These are phyloP conservation scores for Solanum tarijense DNA, from an alignment of 257 asterid species.

Conservation along the genomic window DNA sequence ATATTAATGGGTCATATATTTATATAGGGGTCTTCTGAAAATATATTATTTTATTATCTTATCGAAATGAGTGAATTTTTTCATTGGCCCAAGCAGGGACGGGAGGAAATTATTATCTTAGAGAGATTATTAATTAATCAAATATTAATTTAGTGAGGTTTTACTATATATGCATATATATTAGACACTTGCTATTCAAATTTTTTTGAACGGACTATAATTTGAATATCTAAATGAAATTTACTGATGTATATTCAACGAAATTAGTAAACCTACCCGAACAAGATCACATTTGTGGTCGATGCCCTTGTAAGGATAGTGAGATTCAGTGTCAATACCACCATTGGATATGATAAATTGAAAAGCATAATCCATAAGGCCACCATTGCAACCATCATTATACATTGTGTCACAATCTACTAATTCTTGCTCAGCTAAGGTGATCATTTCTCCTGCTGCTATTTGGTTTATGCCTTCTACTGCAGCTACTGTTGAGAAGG, in stretches of 20 bases:
- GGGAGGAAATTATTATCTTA: too few species aligned
- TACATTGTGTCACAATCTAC: slow-evolving; percentile 7
- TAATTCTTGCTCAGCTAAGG: slow-evolving; percentile 10
- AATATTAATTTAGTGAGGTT: too few species aligned
- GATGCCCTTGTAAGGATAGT: slow-evolving; percentile 1
- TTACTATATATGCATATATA: background rate
- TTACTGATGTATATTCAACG: background rate
- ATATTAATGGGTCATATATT: too few species aligned
- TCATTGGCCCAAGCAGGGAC: too few species aligned
- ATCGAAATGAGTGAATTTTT: too few species aligned
- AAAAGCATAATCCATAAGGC: slow-evolving; percentile 13
- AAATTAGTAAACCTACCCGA: background rate
- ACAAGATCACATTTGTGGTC: background rate
- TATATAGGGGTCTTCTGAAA: too few species aligned
- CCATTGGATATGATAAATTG: slow-evolving; percentile 3
- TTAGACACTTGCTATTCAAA: background rate
- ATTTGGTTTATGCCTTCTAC: slow-evolving; percentile 17
- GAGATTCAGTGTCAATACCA: slow-evolving; percentile 3
- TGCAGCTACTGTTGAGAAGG: slow-evolving; percentile 8
- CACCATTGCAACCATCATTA: slow-evolving; percentile 12
- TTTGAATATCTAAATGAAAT: background rate
- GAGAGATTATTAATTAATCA: too few species aligned
- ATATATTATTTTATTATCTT: too few species aligned
- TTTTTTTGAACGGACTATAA: too few species aligned
- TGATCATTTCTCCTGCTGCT: slow-evolving; percentile 1